phyloP scores from a whole-genome alignment of 805 yeast species.

The Clavispora santaluciae region DNA sequence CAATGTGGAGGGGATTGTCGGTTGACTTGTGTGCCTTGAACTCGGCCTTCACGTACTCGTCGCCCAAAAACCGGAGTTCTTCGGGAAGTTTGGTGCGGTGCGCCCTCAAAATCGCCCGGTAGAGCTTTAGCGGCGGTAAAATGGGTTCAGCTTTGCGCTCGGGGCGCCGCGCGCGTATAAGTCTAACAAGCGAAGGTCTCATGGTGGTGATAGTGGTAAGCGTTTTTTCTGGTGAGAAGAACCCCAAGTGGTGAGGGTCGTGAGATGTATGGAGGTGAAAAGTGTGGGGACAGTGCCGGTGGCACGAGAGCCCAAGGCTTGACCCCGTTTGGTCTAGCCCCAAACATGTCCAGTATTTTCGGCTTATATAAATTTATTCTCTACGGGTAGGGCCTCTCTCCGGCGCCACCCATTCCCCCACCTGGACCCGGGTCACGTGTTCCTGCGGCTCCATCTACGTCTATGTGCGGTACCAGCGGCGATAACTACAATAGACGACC shows the following conservation, averaged over 20 bases:
- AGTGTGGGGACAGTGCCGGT: too few relatives aligned
- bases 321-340: too few relatives aligned
- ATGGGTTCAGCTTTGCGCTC: conserved; percentile 42
- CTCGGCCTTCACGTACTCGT: conserved; percentile 83
- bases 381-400: too few relatives aligned
- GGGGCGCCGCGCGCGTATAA: conserved; percentile 39
- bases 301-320: too few relatives aligned
- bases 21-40: conserved; percentile 76
- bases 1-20: conserved; percentile 89
- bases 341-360: too few relatives aligned
- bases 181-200: conserved; percentile 34
- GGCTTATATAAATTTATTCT: too few relatives aligned
- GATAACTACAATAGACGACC: background rate
- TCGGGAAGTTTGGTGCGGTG: conserved; percentile 61
- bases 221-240: background rate
- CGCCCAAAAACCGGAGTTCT: conserved; percentile 76
- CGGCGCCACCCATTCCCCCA: too few relatives aligned
- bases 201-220: conserved; percentile 13
- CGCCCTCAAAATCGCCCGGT: conserved; percentile 76
- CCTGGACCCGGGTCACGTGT: background rate
- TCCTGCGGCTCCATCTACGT: background rate
- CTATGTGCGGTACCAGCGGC: background rate
- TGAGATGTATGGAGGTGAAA: background rate
- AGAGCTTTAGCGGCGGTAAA: conserved; percentile 77
- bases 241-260: too few relatives aligned